Percentiles rank a stretch among this genome's conserved stretches.
Conservation (phyloP, 2,329 filamentous ascomycete genomes). For the Elsinoe batatas region DNA sequence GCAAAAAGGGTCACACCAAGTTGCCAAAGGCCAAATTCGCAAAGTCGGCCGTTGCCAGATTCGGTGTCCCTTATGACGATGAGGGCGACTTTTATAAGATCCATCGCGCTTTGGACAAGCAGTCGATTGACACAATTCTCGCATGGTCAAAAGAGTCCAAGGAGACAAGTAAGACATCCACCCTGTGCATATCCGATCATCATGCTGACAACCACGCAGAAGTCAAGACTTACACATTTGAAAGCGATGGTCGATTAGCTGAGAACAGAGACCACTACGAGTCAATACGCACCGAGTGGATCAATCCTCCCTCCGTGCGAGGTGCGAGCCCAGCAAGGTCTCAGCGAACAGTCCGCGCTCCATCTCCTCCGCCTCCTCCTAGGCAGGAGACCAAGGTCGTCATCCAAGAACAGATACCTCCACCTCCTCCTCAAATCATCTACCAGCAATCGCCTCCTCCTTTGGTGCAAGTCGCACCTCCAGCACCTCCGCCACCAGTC, state of each 20-base stretch:
- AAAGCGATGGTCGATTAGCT: constrained; percentile 23
- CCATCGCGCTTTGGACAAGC: constrained; percentile 72
- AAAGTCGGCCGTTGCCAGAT: constrained; percentile 68
- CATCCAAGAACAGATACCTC: constrained; percentile 20
- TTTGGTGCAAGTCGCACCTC: constrained; percentile 22
- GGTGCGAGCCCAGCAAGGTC: constrained; percentile 19
- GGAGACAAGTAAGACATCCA: constrained; percentile 30
- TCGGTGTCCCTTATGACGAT: constrained; percentile 78
- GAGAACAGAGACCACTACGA: constrained; percentile 24
- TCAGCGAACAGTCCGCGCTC: constrained; percentile 19
- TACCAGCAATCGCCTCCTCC: constrained; percentile 24
- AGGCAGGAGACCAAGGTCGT: constrained; percentile 23
- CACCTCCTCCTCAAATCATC: constrained; percentile 20
- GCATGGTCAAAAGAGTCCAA: constrained; percentile 68
- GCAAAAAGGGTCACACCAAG: constrained; percentile 72
- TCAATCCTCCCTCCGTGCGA: constrained; percentile 30
- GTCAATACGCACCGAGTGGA: constrained; percentile 29
- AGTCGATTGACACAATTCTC: constrained; percentile 85
- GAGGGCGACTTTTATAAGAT: constrained; percentile 80
- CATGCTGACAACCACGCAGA: constrained; percentile 22
- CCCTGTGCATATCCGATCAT: neutral
- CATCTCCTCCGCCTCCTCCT: constrained; percentile 14
- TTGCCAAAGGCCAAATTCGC: constrained; percentile 75
- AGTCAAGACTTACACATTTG: constrained; percentile 29
- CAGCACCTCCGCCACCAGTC: constrained; percentile 17